Evolutionary conservation across 2,329 filamentous ascomycete species (phyloP).

Genomic region (Pseudogymnoascus sp.): DNA sequence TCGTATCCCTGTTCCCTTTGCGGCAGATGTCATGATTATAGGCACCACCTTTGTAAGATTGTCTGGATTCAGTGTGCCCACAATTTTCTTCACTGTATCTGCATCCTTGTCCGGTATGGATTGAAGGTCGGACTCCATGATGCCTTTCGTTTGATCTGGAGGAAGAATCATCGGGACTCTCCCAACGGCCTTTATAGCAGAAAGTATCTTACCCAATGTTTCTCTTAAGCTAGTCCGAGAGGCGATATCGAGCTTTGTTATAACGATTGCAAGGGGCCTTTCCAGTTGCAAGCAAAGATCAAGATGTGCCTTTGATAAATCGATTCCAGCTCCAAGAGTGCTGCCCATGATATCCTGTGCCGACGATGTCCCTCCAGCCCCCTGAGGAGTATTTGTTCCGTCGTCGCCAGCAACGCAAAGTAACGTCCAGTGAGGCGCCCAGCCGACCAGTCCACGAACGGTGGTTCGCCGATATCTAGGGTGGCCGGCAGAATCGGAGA

Average conservation of each 20-base stretch:
- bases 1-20: conserved; percentile 76
- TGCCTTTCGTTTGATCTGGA: conserved; percentile 45
- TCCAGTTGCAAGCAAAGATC: conserved; percentile 77
- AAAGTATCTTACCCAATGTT: conserved; percentile 67
- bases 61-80: conserved; percentile 42
- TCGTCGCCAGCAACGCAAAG: conserved; percentile 82
- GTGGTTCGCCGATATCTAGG: conserved; percentile 85
- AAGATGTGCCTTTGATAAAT: conserved; percentile 73
- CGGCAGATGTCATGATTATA: conserved; percentile 79
- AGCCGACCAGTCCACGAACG: conserved; percentile 82
- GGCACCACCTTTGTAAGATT: conserved; percentile 54
- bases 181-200: conserved; percentile 68
- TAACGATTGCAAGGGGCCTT: conserved; percentile 70
- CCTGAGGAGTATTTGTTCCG: conserved; percentile 38
- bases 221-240: conserved; percentile 64
- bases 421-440: conserved; percentile 90
- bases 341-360: conserved; percentile 46
- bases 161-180: conserved; percentile 69
- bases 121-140: conserved; percentile 43
- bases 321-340: conserved; percentile 50
- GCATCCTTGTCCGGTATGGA: conserved; percentile 51
- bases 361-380: conserved; percentile 37
- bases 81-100: conserved; percentile 49
- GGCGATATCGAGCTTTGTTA: conserved; percentile 87
- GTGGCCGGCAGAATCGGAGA: conserved; percentile 89